Evolutionary conservation across 345 rosid species (phyloP), one percentile per base, ranked within the genome.

Genomic region (Lenwebbia sp.): DNA sequence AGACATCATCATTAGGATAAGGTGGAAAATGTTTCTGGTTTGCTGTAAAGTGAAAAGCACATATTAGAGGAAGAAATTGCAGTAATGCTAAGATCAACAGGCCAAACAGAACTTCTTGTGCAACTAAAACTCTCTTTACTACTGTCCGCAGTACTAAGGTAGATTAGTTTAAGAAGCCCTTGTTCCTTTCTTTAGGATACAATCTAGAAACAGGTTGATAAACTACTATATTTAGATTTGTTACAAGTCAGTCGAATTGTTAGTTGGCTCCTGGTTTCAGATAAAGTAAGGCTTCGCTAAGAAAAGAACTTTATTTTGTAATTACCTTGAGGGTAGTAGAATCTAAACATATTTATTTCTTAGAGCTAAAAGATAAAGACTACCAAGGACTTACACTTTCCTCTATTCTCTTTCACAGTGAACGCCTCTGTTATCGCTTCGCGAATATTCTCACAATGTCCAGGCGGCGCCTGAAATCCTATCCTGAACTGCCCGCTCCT

Each of bases 1-100:
- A 97, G 10, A 97, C 95, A 44, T 94, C 96, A 91, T 97, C 98
- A 84, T 88, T 87, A 81, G 92, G 56, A 47, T 93, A 92, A 82
- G 98, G 98, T 14, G 97, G 98, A 83, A 92, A 91, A 84, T 94
- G 98, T 90, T 97, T 97, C 92, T 93, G 91, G 88, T 97, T 91
- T 83, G 92, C 99, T 97, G 89, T 30, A 56, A 37, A 85, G 6
- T 15, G 0, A 83, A 28, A 37, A 30, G 8, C 4, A 55, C 58
- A 9, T 9, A 9, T 55, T 26, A 2, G 62, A 26, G 65, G 10
- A 15, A 49, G 22, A 44, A 47, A 23, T 52, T 44, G n/a, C 4
- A 41, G 51, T 17, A 82, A 78, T 23, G 0, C 28, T 78, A 78
- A 0, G 8, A 78, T 13, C 83, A 40, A 33, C 0, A 23, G 47